Evolutionary conservation across 2,329 filamentous ascomycete genomes (phyloP).

Genomic region (Penicillium sp.): DNA sequence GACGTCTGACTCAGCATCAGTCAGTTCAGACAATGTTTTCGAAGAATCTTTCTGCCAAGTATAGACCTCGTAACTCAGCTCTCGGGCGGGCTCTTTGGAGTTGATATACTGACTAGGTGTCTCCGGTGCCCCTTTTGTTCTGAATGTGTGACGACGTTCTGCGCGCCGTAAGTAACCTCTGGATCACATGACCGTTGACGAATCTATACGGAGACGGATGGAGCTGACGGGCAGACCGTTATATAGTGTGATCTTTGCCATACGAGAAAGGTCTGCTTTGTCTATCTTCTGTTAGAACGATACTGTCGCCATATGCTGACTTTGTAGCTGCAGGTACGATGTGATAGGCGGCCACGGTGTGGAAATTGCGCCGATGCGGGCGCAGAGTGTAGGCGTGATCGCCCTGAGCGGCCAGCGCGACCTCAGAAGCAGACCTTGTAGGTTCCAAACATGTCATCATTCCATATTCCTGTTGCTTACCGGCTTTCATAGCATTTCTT

Average conservation of each 20-base stretch:
- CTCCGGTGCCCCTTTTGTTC: neutral
- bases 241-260: constrained; percentile 30
- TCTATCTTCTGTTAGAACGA: neutral
- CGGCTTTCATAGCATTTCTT: constrained; percentile 9
- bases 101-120: neutral
- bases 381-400: constrained; percentile 23
- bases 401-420: constrained; percentile 14
- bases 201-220: neutral
- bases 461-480: neutral
- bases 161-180: constrained; percentile 19
- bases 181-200: neutral
- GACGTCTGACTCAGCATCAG: constrained; percentile 5
- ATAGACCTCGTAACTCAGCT: neutral
- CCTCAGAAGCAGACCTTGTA: constrained; percentile 18
- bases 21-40: neutral
- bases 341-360: constrained; percentile 26
- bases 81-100: neutral
- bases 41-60: neutral
- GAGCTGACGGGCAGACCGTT: neutral
- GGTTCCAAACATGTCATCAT: neutral
- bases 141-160: constrained; percentile 16
- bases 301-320: neutral
- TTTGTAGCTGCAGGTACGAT: constrained; percentile 16
- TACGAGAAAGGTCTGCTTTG: constrained; percentile 26
- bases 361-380: constrained; percentile 30